Conservation (phyloP, 2,329 filamentous ascomycete genomes). For the Ophiosphaerella korrae region DNA sequence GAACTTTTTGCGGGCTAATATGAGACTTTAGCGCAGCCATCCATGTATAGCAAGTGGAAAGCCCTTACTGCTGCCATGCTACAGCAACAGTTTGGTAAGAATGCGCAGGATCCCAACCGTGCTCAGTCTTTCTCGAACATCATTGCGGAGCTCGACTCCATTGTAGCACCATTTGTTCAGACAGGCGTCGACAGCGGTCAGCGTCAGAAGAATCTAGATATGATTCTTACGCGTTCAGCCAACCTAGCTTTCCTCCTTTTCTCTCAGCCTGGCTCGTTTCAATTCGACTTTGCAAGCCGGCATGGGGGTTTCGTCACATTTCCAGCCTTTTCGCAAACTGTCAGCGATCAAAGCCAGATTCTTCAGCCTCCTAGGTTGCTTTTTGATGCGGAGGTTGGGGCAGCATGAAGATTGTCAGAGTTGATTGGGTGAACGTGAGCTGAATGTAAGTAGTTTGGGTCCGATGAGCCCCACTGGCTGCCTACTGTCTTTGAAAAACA, state of each 20-base stretch:
- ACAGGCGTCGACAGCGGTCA: conserved; percentile 16
- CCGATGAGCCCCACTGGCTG: no score
- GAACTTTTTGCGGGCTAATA: neutral
- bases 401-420: neutral
- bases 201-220: conserved; percentile 33
- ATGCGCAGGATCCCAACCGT: conserved; percentile 1
- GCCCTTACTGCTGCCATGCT: conserved; percentile 26
- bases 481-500: no score
- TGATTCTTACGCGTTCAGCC: conserved; percentile 36
- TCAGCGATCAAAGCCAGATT: conserved; percentile 28
- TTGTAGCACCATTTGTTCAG: conserved; percentile 30
- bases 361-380: conserved; percentile 19
- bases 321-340: conserved; percentile 35
- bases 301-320: conserved; percentile 24
- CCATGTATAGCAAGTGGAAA: conserved; percentile 32
- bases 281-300: conserved; percentile 29
- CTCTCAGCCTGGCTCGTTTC: conserved; percentile 36
- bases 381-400: conserved; percentile 20
- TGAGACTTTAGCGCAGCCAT: conserved; percentile 11
- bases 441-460: no score
- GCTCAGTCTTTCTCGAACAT: conserved; percentile 12
- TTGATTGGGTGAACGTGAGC: no score
- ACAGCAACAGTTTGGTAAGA: conserved; percentile 12
- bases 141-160: conserved; percentile 19
- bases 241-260: conserved; percentile 37